Evolutionary conservation across 2,329 filamentous ascomycete genomes (phyloP).

Genomic region (Cyclaneusma minus): DNA sequence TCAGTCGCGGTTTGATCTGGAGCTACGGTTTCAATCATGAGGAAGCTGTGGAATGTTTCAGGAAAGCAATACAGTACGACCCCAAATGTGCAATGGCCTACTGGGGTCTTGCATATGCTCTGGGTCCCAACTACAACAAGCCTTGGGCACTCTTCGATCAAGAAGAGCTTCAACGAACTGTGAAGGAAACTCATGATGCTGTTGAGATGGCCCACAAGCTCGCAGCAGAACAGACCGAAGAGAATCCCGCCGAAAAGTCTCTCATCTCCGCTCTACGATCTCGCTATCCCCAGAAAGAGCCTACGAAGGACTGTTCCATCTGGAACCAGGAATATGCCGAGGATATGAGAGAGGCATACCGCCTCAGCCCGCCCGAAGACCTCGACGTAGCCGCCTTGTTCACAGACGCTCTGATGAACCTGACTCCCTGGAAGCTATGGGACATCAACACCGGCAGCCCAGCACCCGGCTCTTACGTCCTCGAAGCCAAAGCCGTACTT

Average conservation of each 20-base stretch:
- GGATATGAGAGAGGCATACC: constrained; percentile 41
- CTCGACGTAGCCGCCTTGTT: constrained; percentile 49
- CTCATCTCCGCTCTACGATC: constrained; percentile 45
- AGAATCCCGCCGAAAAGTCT: constrained; percentile 38
- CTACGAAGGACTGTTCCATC: constrained; percentile 29
- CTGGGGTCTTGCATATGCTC: constrained; percentile 55
- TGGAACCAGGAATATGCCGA: constrained; percentile 46
- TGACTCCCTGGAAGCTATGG: constrained; percentile 51
- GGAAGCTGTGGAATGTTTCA: constrained; percentile 50
- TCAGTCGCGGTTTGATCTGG: constrained; percentile 59
- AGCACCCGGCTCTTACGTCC: constrained; percentile 33
- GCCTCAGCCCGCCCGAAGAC: constrained; percentile 30
- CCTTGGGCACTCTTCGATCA: constrained; percentile 58
- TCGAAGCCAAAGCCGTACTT: constrained; percentile 41
- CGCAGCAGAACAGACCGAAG: constrained; percentile 20
- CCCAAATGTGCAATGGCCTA: constrained; percentile 43
- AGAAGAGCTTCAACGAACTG: constrained; percentile 35
- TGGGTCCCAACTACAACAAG: constrained; percentile 68
- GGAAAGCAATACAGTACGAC: constrained; percentile 39
- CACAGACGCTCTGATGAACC: constrained; percentile 49
- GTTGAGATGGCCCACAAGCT: constrained; percentile 26
- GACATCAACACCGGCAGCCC: constrained; percentile 42
- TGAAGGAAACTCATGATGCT: constrained; percentile 31
- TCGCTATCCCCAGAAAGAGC: constrained; percentile 41
- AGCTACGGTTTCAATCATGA: constrained; percentile 64